phyloP scores from a whole-genome alignment of 345 rosid species.

The Arabidopsis suecica region DNA sequence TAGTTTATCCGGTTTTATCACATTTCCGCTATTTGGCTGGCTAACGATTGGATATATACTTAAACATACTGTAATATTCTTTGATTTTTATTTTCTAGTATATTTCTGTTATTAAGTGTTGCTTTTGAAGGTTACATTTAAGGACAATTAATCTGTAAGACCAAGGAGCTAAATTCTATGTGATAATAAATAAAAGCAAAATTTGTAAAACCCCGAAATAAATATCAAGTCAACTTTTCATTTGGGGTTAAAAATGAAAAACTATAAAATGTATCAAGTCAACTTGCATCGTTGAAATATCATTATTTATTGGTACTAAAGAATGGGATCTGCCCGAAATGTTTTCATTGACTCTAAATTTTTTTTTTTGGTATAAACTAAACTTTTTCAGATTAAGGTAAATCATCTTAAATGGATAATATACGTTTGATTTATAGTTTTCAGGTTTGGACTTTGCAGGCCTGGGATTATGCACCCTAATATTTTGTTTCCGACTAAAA shows the following conservation, averaged over 20 bases:
- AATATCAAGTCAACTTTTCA: not conserved
- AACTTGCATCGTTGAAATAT: not conserved
- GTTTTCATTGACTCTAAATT: not conserved
- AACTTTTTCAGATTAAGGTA: too few relatives aligned
- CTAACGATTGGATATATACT: too few relatives aligned
- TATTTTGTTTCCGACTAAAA: not conserved
- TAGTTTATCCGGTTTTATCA: too few relatives aligned
- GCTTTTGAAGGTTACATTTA: not conserved
- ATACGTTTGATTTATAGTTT: too few relatives aligned
- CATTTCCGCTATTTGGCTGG: too few relatives aligned
- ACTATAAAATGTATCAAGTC: not conserved
- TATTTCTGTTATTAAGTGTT: too few relatives aligned
- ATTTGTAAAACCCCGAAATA: not conserved
- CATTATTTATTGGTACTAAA: not conserved
- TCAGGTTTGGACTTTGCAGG: too few relatives aligned
- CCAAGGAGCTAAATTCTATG: slow-evolving; percentile 5
- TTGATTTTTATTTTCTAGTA: too few relatives aligned
- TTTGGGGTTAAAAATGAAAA: not conserved
- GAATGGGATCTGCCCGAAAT: not conserved
- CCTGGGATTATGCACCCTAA: too few relatives aligned
- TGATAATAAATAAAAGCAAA: slow-evolving; percentile 9
- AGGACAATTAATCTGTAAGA: slow-evolving; percentile 19
- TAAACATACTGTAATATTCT: too few relatives aligned
- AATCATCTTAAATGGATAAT: too few relatives aligned
- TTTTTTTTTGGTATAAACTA: too few relatives aligned